Base-by-base conservation (phyloP, 1,284 basidiomycete genomes). In the Ustilago vetiveriae region DNA sequence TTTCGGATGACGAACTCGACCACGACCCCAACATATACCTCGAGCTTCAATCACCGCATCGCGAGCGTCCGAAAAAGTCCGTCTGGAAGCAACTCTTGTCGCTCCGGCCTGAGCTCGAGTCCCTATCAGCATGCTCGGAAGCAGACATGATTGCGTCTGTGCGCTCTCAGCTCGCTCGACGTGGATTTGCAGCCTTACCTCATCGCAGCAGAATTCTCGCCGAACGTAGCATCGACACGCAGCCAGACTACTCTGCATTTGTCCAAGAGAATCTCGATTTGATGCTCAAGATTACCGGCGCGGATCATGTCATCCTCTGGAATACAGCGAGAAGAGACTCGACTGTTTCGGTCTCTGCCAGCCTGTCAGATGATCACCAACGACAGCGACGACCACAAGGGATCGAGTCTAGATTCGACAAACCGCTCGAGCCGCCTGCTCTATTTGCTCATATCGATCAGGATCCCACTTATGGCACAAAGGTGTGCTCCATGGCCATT, bases 251-350 rank as follows among this genome's bases (percentile, higher is more conserved):
- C 30, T 47, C 53, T n/a, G 37, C 45, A 1, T 57, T 64, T 29
- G 35, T 53, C 16, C 6, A 43, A 39, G 60, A 64, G 39, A 64
- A 64, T 17, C 45, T 36, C 13, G 33, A 52, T 29, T 41, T 64
- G 35, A 37, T 64, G 30, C 47, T 41, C n/a, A 24, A 29, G 13
- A 52, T 64, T 35, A 64, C 60, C 16, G 53, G 53, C 2, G 60
- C 60, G 4, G 60, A 64, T 30, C 27, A 52, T 8, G 48, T 64
- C n/a, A 64, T 64, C 19, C 48, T 64, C 7, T 64, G 60, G 60
- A 64, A 64, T 10, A 57, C 60, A 10, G 48, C 49, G 23, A 47
- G 48, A 23, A 48, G 60, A 30, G 53, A 64, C 17, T 51, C 53
- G 8, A 44, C 60, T 21, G 54, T 50, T 6, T 43, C 48, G 3